Base-by-base conservation (phyloP, 208 protist genomes). In the Trypanosoma avium region DNA sequence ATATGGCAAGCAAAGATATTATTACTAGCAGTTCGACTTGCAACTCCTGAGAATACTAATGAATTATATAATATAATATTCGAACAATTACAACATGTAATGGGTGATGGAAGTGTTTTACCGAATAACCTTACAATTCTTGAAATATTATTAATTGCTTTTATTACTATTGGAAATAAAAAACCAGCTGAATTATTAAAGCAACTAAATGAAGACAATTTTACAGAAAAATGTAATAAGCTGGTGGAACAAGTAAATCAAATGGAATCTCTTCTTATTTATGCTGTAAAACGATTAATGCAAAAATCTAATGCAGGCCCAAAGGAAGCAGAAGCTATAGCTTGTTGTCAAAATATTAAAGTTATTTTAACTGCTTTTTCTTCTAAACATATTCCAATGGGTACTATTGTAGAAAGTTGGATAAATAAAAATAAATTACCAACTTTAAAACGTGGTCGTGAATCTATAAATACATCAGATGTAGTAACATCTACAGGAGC, bases 141-240 rank as follows among this genome's bases (percentile, higher is more conserved):
- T 26, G 90, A 95, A 75, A 81, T 79, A 12, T 42, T 95, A 3
- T 73, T 95, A 17, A 78, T 92, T 54, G 78, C 82, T n/a, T 59
- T 79, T 27, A 75, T 81, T 13, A 64, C 63, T 12, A 40, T 90
- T n/a, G 77, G 79, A 1, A 70, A 69, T 15, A 85, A 87, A 73
- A 78, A 79, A 48, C 67, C 82, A 1, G 47, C 62, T 3, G 86
- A 88, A 66, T 69, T 77, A 26, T 70, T 93, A 36, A 78, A 86
- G 60, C 70, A 75, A 58, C 73, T 95, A 32, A 79, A 88, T 58
- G 79, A 90, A 22, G 70, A 89, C 29, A 53, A 43, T 30, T 88
- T 95, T 47, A 70, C 72, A 59, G 68, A 65, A n/a, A 56, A 30
- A 43, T 86, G 79, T 40, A 59, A 17, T 15, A 38, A 55, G 2